Evolutionary conservation across 192 early-diverging fungal species (phyloP).

Genomic region (Backusella sp.): DNA sequence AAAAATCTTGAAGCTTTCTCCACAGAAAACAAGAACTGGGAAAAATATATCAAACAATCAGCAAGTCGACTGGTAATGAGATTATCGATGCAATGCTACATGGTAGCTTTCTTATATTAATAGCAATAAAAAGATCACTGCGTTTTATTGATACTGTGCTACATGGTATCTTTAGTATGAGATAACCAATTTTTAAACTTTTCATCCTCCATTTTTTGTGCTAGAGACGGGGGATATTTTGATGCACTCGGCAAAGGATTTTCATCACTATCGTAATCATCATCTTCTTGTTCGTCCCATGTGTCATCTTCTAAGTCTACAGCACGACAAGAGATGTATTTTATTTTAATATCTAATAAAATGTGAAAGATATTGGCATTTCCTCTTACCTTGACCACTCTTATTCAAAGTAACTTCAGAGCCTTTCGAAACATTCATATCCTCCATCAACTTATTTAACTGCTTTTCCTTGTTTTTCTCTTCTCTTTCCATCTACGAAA

Average conservation of each 20-base stretch:
- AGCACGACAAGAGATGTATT: not conserved
- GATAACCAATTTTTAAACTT: constrained; percentile 36
- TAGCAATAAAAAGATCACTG: not conserved
- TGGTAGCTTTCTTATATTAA: too few species aligned
- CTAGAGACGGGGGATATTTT: constrained; percentile 29
- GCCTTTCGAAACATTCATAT: constrained; percentile 74
- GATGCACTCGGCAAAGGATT: constrained; percentile 25
- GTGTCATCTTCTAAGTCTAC: constrained; percentile 29
- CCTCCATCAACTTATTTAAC: constrained; percentile 80
- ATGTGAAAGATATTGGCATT: not conserved
- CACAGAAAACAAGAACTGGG: too few species aligned
- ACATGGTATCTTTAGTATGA: constrained; percentile 22
- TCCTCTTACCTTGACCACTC: constrained; percentile 17
- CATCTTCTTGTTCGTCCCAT: constrained; percentile 44
- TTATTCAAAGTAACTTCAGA: constrained; percentile 40
- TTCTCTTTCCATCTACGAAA: constrained; percentile 53
- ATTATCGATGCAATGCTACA: too few species aligned
- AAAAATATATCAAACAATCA: too few species aligned
- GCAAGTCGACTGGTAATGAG: too few species aligned
- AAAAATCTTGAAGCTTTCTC: too few species aligned
- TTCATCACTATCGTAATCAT: constrained; percentile 23
- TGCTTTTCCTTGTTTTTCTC: constrained; percentile 62
- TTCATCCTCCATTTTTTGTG: constrained; percentile 22
- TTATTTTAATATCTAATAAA: not conserved
- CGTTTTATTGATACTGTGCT: not conserved